A percentile compares a stretch with the other conserved stretches of the same genome.
These are phyloP conservation scores for Hibiscus tridactylites DNA, from an alignment of 345 rosid species.

Conservation along the genomic window DNA sequence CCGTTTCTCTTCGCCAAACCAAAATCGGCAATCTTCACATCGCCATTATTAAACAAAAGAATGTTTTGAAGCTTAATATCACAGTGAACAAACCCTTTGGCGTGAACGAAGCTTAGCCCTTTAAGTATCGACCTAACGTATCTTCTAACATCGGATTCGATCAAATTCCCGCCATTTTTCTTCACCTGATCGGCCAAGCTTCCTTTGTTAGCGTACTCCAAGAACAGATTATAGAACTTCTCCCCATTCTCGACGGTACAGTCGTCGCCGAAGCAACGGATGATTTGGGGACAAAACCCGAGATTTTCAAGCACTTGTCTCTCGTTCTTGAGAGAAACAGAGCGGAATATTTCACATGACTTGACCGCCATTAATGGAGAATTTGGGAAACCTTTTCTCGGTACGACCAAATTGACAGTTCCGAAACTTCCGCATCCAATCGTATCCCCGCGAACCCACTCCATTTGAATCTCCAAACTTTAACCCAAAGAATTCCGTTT, in stretches of 20 bases:
- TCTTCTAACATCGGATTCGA: constrained; percentile 44
- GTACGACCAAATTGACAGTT: constrained; percentile 44
- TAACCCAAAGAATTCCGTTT: neutral
- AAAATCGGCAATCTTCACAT: constrained; percentile 63
- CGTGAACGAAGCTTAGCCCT: constrained; percentile 51
- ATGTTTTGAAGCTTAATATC: constrained; percentile 58
- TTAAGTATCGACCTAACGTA: constrained; percentile 47
- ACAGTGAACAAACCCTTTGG: constrained; percentile 60
- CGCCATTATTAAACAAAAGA: constrained; percentile 37
- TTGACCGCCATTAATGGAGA: constrained; percentile 62
- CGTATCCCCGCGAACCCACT: constrained; percentile 62
- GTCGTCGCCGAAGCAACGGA: constrained; percentile 47
- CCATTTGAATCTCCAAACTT: constrained; percentile 23
- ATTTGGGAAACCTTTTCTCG: constrained; percentile 11
- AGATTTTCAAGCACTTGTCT: constrained; percentile 29
- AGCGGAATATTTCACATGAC: constrained; percentile 32
- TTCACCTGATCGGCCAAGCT: constrained; percentile 38
- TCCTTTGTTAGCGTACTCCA: constrained; percentile 71
- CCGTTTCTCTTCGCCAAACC: constrained; percentile 52
- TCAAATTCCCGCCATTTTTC: constrained; percentile 31
- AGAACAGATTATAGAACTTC: constrained; percentile 46
- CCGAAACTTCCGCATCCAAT: constrained; percentile 69
- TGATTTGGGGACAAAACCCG: constrained; percentile 39
- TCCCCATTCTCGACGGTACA: constrained; percentile 33
- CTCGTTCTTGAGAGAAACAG: constrained; percentile 49